Conservation (phyloP, 306 rosid genomes). For the Vigna mungo region DNA sequence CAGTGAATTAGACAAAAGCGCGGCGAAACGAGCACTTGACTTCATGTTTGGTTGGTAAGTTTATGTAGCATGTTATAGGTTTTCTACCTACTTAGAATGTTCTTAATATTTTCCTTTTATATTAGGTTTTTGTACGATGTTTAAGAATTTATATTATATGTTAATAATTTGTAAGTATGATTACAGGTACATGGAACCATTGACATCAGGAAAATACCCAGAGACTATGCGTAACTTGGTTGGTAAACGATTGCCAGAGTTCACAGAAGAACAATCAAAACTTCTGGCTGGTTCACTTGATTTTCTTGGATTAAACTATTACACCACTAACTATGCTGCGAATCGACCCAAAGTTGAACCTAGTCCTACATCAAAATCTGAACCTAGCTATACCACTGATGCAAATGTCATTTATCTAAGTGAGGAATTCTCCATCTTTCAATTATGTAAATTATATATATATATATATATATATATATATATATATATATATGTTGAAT, state of each 20-base stretch:
- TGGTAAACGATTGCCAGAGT: constrained; percentile 58
- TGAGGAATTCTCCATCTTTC: constrained; percentile 5
- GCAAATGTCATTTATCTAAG: constrained; percentile 43
- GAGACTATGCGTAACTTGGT: constrained; percentile 52
- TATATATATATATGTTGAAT: too few relatives aligned
- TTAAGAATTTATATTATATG: too few relatives aligned
- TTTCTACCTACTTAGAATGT: too few relatives aligned
- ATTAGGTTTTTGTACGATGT: too few relatives aligned
- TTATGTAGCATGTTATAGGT: too few relatives aligned
- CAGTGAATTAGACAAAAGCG: constrained; percentile 20
- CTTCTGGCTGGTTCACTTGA: constrained; percentile 60
- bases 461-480: too few relatives aligned
- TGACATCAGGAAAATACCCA: constrained; percentile 66
- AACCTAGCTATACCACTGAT: constrained; percentile 46
- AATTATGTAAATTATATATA: neutral
- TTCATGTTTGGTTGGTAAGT: constrained; percentile 78
- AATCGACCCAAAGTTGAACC: constrained; percentile 19
- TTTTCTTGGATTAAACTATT: constrained; percentile 72
- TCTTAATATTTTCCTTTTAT: too few relatives aligned
- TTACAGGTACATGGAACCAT: constrained; percentile 62
- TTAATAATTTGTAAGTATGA: neutral
- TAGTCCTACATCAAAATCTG: neutral
- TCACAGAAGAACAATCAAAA: constrained; percentile 12
- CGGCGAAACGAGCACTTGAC: constrained; percentile 60
- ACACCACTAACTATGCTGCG: constrained; percentile 56